A percentile compares a stretch with the other conserved stretches of the same genome.
These are phyloP conservation scores for Chytriomyces sp. DNA, from an alignment of 192 early-diverging fungal species.

Conservation along the genomic window DNA sequence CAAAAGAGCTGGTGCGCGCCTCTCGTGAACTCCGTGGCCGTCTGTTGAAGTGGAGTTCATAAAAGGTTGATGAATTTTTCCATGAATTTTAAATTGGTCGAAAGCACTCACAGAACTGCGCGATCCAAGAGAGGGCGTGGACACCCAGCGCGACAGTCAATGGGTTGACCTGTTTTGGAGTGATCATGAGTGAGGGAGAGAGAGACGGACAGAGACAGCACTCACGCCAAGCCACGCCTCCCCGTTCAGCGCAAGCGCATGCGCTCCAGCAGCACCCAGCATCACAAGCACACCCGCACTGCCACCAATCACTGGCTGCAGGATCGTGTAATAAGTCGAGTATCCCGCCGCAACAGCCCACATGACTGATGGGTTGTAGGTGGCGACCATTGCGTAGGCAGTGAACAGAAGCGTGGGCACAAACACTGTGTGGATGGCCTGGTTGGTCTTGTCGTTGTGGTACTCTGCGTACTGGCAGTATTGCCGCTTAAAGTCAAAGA, in stretches of 20 bases:
- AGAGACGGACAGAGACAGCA: conserved; percentile 52
- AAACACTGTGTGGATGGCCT: conserved; percentile 84
- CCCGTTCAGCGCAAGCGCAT: neutral
- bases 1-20: conserved; percentile 82
- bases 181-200: conserved; percentile 21
- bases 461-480: conserved; percentile 52
- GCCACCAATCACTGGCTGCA: conserved; percentile 48
- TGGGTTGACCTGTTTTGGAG: conserved; percentile 33
- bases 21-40: conserved; percentile 87
- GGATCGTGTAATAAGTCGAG: conserved; percentile 73
- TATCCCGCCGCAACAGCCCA: neutral
- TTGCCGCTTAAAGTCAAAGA: conserved; percentile 83
- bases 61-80: conserved; percentile 2
- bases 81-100: neutral
- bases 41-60: conserved; percentile 31
- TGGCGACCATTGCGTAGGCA: neutral
- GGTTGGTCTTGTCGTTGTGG: conserved; percentile 63
- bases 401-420: conserved; percentile 67
- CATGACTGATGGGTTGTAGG: neutral
- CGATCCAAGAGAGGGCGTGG: conserved; percentile 80
- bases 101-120: conserved; percentile 81
- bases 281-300: conserved; percentile 10
- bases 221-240: conserved; percentile 15
- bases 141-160: conserved; percentile 53
- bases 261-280: neutral